Evolutionary conservation across 805 yeast species (phyloP).

Genomic region (Kodamaea hsintzibuensis): DNA sequence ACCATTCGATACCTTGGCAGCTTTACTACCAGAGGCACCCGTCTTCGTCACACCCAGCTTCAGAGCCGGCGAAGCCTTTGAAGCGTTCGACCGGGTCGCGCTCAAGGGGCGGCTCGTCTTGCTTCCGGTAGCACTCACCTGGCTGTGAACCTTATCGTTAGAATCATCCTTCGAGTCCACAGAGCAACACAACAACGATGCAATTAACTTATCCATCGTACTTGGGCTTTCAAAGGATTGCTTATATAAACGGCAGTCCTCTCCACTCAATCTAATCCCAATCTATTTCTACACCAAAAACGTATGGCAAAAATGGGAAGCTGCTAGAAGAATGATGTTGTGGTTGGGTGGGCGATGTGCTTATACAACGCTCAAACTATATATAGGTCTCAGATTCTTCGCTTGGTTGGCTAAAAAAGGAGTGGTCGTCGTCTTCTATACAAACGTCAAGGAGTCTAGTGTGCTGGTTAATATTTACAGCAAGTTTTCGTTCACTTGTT

Average conservation of each 20-base stretch:
- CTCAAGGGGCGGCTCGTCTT: not conserved
- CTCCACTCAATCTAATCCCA: not conserved
- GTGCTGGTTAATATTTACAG: constrained; percentile 7
- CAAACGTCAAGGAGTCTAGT: not conserved
- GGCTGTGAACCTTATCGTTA: constrained; percentile 29
- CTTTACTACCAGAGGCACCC: not conserved
- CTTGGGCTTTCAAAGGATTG: not conserved
- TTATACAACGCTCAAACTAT: not conserved
- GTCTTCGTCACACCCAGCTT: not conserved
- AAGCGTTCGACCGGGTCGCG: constrained; percentile 2
- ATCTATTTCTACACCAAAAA: not conserved
- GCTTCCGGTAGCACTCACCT: not conserved
- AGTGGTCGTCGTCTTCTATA: not conserved
- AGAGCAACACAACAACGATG: constrained; percentile 41
- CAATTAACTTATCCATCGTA: constrained; percentile 15
- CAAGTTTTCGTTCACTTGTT: constrained; percentile 6
- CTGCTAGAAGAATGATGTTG: not conserved
- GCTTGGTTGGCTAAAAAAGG: not conserved
- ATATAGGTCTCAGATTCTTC: not conserved
- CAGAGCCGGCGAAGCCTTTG: not conserved
- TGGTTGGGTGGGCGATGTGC: not conserved
- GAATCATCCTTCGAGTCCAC: constrained; percentile 33
- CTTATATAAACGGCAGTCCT: not conserved
- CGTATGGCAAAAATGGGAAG: not conserved
- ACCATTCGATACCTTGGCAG: not conserved